A percentile compares a stretch with the other conserved stretches of the same genome.
Conservation (phyloP, 805 yeast species). For the Nakazawaea laoshanensis region DNA sequence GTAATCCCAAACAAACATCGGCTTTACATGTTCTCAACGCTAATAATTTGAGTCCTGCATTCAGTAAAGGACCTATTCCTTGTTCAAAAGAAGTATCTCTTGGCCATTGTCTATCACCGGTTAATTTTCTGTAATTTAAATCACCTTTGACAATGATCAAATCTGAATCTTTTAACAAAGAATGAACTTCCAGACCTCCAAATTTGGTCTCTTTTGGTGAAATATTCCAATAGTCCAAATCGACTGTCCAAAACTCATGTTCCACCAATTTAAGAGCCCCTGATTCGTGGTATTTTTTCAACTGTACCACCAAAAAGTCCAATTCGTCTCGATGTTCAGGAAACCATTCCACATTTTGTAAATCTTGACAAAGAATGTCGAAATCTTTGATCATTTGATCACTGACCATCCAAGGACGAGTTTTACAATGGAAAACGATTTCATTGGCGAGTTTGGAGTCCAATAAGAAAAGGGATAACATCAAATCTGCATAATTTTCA, state of each 20-base stretch:
- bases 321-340: conserved; percentile 37
- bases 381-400: conserved; percentile 88
- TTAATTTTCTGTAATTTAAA: conserved; percentile 86
- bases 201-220: conserved; percentile 38
- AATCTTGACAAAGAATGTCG: conserved; percentile 43
- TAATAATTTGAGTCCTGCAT: conserved; percentile 53
- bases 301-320: conserved; percentile 35
- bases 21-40: conserved; percentile 93
- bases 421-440: conserved; percentile 79
- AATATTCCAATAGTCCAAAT: conserved; percentile 67
- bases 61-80: conserved; percentile 65
- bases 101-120: conserved; percentile 88
- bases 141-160: conserved; percentile 90
- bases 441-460: conserved; percentile 59
- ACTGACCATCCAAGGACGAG: conserved; percentile 95
- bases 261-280: conserved; percentile 47
- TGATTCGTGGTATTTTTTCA: conserved; percentile 31
- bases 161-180: conserved; percentile 52
- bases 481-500: conserved; percentile 83
- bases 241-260: conserved; percentile 83
- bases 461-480: conserved; percentile 55
- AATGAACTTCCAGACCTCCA: conserved; percentile 55
- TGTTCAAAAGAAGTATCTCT: conserved; percentile 63
- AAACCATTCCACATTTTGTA: conserved; percentile 45
- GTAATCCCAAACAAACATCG: conserved; percentile 85